A percentile compares a stretch with the other conserved stretches of the same genome.
phyloP scores from a whole-genome alignment of 2,329 filamentous ascomycete species.

The Fusarium albidum region DNA sequence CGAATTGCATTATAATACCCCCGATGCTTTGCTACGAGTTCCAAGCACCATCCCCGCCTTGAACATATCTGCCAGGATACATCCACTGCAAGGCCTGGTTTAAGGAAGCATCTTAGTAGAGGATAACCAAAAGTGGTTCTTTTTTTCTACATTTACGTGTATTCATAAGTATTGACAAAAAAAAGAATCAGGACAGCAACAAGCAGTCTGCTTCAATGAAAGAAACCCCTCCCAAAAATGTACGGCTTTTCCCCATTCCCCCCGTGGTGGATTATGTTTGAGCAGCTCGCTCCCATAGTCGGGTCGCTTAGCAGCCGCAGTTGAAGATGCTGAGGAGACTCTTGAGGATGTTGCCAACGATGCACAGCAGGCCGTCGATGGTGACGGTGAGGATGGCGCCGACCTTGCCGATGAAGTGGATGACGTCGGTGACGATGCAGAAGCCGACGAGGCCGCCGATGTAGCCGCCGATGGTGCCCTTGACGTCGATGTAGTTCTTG shows the following conservation, averaged over 20 bases:
- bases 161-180: conserved; percentile 22
- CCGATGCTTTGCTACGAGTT: too few species aligned
- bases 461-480: conserved; percentile 40
- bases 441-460: conserved; percentile 43
- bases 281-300: too few species aligned
- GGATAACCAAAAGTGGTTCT: conserved; percentile 2
- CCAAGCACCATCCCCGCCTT: background rate
- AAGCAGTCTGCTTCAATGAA: conserved; percentile 2
- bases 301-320: conserved; percentile 44
- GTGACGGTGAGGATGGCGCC: conserved; percentile 39
- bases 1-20: too few species aligned
- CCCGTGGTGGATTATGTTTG: too few species aligned
- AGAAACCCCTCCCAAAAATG: conserved; percentile 24
- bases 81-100: background rate
- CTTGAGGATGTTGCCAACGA: conserved; percentile 44
- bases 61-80: background rate
- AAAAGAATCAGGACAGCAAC: background rate
- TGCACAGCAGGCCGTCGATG: conserved; percentile 44
- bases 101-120: background rate
- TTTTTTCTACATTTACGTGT: background rate
- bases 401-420: conserved; percentile 40
- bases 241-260: too few species aligned
- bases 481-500: conserved; percentile 48
- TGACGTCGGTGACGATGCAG: conserved; percentile 44
- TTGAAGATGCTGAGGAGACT: conserved; percentile 42